These are phyloP conservation scores for Boletus barrowsii DNA, from an alignment of 768 basidiomycete genomes.

Conservation along the genomic window DNA sequence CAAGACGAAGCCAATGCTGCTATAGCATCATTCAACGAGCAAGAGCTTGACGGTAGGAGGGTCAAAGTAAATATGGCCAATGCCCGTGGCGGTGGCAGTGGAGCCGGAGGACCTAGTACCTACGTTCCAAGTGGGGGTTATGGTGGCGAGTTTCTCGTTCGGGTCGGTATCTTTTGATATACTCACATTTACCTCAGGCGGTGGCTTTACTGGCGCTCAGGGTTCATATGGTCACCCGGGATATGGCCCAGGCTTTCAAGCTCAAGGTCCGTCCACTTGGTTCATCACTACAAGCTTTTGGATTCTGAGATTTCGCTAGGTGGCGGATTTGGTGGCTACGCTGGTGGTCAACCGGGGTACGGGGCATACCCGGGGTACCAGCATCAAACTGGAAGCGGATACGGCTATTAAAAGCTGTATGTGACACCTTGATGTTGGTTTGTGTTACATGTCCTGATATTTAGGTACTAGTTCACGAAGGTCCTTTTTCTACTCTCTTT, in stretches of 20 bases:
- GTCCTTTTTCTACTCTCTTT: background rate
- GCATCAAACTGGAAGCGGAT: constrained; percentile 25
- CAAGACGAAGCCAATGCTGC: constrained; percentile 71
- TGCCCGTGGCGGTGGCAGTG: constrained; percentile 59
- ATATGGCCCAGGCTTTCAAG: constrained; percentile 24
- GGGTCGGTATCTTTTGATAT: background rate
- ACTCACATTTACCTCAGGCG: constrained; percentile 24
- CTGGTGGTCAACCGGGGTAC: constrained; percentile 11
- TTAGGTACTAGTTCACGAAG: background rate
- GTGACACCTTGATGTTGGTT: background rate
- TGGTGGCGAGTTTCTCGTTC: constrained; percentile 13
- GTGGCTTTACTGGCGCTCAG: constrained; percentile 30
- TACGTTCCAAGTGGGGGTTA: constrained; percentile 26
- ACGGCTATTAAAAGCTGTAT: constrained; percentile 24
- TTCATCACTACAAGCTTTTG: background rate
- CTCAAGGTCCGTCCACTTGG: constrained; percentile 7
- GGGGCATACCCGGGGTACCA: constrained; percentile 28
- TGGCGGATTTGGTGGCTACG: constrained; percentile 12
- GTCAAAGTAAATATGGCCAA: constrained; percentile 88
- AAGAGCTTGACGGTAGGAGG: constrained; percentile 89
- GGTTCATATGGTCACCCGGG: constrained; percentile 16
- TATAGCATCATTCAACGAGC: constrained; percentile 76
- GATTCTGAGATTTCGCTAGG: constrained; percentile 2
- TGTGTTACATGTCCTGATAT: background rate
- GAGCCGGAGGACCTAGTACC: constrained; percentile 30